Percentiles rank a stretch among this genome's conserved stretches.
phyloP scores from a whole-genome alignment of 306 rosid species.

The Urtica urens region DNA sequence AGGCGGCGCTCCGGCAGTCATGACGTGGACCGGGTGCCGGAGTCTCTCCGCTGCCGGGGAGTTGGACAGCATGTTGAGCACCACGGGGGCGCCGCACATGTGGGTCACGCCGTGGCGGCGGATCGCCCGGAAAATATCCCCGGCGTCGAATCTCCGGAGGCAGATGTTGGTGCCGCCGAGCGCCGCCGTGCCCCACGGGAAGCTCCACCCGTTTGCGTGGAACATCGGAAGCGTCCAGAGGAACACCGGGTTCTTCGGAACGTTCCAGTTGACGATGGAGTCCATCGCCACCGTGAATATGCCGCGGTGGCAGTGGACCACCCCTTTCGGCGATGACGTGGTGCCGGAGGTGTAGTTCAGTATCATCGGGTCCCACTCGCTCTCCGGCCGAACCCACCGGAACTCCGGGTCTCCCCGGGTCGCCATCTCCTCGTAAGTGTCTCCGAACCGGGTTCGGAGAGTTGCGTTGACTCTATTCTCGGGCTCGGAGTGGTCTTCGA shows the following conservation, averaged over 20 bases:
- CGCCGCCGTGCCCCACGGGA: constrained; percentile 62
- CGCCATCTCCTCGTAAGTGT: constrained; percentile 28
- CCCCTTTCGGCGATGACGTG: constrained; percentile 69
- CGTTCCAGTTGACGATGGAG: constrained; percentile 33
- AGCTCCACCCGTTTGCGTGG: constrained; percentile 67
- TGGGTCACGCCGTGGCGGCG: constrained; percentile 41
- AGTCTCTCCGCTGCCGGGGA: constrained; percentile 21
- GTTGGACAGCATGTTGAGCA: constrained; percentile 52
- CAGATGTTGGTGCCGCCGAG: constrained; percentile 54
- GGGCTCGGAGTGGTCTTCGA: constrained; percentile 13
- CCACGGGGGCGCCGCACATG: constrained; percentile 70
- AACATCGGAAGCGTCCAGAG: constrained; percentile 63
- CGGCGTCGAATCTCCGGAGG: constrained; percentile 36
- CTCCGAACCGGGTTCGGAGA: neutral
- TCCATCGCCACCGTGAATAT: constrained; percentile 19
- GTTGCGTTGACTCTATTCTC: neutral
- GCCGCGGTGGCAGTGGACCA: constrained; percentile 51
- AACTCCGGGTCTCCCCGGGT: constrained; percentile 31
- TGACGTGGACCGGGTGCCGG: constrained; percentile 26
- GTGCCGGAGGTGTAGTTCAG: constrained; percentile 61
- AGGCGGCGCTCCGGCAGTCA: constrained; percentile 68
- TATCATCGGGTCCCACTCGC: constrained; percentile 50
- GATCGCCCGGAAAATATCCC: constrained; percentile 23
- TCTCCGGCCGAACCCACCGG: constrained; percentile 26
- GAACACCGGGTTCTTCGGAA: constrained; percentile 34